Percentiles rank a stretch among this genome's conserved stretches.
Evolutionary conservation across 2,329 filamentous ascomycete species (phyloP).

Genomic region (Xylariaceae sp.): DNA sequence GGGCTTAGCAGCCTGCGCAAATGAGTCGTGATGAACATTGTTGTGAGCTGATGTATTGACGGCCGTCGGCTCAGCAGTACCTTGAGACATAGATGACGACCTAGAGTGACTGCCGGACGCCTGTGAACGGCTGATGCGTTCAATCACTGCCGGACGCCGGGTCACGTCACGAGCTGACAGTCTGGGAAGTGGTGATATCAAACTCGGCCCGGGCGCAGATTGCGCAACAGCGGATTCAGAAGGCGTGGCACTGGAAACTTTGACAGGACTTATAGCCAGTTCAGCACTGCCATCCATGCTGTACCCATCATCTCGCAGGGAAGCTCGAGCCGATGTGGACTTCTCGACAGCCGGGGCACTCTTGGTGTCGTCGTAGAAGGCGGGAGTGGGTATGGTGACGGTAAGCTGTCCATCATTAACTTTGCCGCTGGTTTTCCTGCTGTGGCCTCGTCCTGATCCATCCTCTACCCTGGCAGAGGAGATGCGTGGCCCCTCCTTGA

Average conservation of each 20-base stretch:
- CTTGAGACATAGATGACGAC: slow-evolving; percentile 52
- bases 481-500: slow-evolving; percentile 38
- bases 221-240: slow-evolving; percentile 20
- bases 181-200: slow-evolving; percentile 19
- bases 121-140: slow-evolving; percentile 44
- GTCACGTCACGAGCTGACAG: slow-evolving; percentile 27
- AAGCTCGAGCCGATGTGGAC: slow-evolving; percentile 17
- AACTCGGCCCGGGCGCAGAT: slow-evolving; percentile 24
- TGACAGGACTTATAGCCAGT: slow-evolving; percentile 35
- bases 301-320: slow-evolving; percentile 35
- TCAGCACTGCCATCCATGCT: slow-evolving; percentile 39
- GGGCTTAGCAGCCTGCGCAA: slow-evolving; percentile 37
- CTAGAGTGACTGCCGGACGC: slow-evolving; percentile 41
- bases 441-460: slow-evolving; percentile 26
- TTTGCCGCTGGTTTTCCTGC: slow-evolving; percentile 36
- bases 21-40: slow-evolving; percentile 50
- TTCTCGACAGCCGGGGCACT: slow-evolving; percentile 24
- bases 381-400: slow-evolving; percentile 26
- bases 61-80: slow-evolving; percentile 48
- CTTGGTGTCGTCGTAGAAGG: slow-evolving; percentile 30
- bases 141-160: slow-evolving; percentile 44
- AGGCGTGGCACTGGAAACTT: slow-evolving; percentile 16
- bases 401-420: slow-evolving; percentile 31
- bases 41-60: slow-evolving; percentile 53
- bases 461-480: slow-evolving; percentile 35